phyloP scores from a whole-genome alignment of 2,329 filamentous ascomycete genomes.

The Aspergillus viridinutans region DNA sequence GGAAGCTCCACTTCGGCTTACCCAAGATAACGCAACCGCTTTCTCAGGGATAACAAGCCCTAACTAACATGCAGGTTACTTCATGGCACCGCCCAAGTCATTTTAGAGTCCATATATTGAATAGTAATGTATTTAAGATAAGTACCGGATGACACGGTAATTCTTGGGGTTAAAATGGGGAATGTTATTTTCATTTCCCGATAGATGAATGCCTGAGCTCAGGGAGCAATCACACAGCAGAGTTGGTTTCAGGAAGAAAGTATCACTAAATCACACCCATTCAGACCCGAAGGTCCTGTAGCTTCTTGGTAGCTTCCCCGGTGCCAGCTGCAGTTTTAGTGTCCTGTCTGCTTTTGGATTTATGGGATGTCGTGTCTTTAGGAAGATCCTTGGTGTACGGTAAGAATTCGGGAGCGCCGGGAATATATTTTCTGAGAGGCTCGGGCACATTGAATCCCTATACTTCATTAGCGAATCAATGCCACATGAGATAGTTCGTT shows the following conservation, averaged over 20 bases:
- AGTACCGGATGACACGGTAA: neutral
- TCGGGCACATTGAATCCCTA: conserved; percentile 76
- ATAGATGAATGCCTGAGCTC: neutral
- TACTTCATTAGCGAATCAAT: conserved; percentile 15
- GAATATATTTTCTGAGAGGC: conserved; percentile 82
- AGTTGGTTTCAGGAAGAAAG: neutral
- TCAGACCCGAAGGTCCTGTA: conserved; percentile 41
- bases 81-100: neutral
- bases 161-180: neutral
- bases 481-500: neutral
- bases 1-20: neutral
- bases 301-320: conserved; percentile 36
- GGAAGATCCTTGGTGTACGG: conserved; percentile 82
- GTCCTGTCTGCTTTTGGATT: conserved; percentile 44
- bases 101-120: neutral
- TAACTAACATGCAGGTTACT: neutral
- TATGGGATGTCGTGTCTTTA: conserved; percentile 65
- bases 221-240: neutral
- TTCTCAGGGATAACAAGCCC: neutral
- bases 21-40: neutral
- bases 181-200: neutral
- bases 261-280: neutral
- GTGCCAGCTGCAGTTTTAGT: conserved; percentile 23
- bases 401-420: conserved; percentile 82
- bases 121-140: neutral